Conservation (phyloP, 495 filamentous ascomycete genomes). For the Venustampulla echinocandica region DNA sequence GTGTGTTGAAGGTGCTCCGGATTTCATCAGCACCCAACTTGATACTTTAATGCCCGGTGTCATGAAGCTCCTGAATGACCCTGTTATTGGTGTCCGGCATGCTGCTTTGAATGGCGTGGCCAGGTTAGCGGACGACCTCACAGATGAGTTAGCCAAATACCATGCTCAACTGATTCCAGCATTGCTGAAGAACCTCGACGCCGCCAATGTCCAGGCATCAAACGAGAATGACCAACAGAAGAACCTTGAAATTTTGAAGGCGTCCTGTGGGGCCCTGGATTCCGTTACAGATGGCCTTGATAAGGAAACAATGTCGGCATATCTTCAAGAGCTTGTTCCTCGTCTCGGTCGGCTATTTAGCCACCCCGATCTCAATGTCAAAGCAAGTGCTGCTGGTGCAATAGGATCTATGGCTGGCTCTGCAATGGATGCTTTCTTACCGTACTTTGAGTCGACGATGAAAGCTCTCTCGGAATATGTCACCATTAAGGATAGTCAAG, state of each 20-base stretch:
- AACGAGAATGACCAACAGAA: constrained; percentile 52
- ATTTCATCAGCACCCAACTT: constrained; percentile 88
- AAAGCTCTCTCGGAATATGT: constrained; percentile 74
- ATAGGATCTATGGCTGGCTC: constrained; percentile 83
- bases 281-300: constrained; percentile 87
- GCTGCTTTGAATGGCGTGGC: constrained; percentile 80
- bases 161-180: constrained; percentile 76
- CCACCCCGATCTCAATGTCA: constrained; percentile 80
- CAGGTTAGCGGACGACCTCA: constrained; percentile 83
- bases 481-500: constrained; percentile 75
- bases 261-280: constrained; percentile 84
- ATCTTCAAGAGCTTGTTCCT: constrained; percentile 73
- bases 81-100: constrained; percentile 71
- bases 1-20: constrained; percentile 92
- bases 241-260: constrained; percentile 76
- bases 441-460: constrained; percentile 88
- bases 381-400: constrained; percentile 78
- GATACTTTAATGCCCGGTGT: constrained; percentile 78
- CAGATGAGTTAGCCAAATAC: constrained; percentile 75
- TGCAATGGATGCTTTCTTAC: constrained; percentile 71
- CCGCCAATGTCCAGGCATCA: constrained; percentile 45
- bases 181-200: constrained; percentile 79
- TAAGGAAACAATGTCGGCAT: constrained; percentile 66
- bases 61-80: constrained; percentile 75
- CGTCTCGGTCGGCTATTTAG: constrained; percentile 73